phyloP scores from a whole-genome alignment of 345 rosid genomes.

The Atalantia buxifolia region DNA sequence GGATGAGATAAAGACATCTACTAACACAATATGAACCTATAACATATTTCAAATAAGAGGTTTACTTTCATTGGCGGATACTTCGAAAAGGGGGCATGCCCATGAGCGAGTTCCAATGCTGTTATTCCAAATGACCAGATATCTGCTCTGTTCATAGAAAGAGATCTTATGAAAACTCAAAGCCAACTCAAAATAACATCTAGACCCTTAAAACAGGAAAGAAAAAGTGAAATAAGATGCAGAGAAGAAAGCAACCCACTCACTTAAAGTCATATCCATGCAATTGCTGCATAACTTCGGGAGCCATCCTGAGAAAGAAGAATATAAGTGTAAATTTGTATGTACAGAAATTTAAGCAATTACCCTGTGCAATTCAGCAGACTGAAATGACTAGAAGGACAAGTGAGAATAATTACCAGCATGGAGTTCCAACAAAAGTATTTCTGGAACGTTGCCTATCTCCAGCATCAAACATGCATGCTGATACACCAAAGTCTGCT shows the following conservation, averaged over 20 bases:
- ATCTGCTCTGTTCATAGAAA: conserved; percentile 74
- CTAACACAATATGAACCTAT: conserved; percentile 13
- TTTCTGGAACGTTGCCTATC: conserved; percentile 96
- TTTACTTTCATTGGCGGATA: conserved; percentile 98
- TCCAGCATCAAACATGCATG: conserved; percentile 98
- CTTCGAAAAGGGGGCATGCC: conserved; percentile 98
- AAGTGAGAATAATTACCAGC: conserved; percentile 59
- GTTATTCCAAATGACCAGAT: conserved; percentile 99
- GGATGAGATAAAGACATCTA: conserved; percentile 15
- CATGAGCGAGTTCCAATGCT: conserved; percentile 98
- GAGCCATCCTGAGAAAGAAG: conserved; percentile 86
- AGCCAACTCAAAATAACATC: conserved; percentile 9
- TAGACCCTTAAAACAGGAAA: background rate
- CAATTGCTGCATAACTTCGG: conserved; percentile 99
- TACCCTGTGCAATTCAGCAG: background rate
- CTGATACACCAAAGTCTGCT: conserved; percentile 98
- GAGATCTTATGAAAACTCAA: conserved; percentile 16
- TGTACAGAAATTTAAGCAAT: background rate
- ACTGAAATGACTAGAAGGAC: background rate
- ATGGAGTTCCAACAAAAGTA: conserved; percentile 98
- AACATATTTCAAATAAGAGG: conserved; percentile 14
- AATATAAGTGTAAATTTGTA: conserved; percentile 4
- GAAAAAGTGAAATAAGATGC: background rate
- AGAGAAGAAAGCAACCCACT: conserved; percentile 30
- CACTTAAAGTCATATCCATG: conserved; percentile 99